Conservation (phyloP, 495 filamentous ascomycete genomes). For the Penicillium pancosmium region DNA sequence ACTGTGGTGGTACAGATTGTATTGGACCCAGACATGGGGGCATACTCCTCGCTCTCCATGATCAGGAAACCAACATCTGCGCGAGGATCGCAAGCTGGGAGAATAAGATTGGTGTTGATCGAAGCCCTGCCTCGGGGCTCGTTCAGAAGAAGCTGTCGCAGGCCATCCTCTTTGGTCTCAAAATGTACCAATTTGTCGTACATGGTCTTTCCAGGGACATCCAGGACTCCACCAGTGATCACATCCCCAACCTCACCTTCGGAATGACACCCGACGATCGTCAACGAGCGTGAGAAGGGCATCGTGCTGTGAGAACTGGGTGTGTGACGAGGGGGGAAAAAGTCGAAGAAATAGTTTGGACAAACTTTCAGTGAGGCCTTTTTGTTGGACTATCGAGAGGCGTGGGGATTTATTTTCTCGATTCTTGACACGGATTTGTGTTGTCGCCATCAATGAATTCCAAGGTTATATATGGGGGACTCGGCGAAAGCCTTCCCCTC, state of each 20-base stretch:
- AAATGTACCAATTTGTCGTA: slow-evolving; percentile 35
- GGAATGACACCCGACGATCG: slow-evolving; percentile 33
- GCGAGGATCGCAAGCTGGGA: slow-evolving; percentile 36
- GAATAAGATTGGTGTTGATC: slow-evolving; percentile 37
- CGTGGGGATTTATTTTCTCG: no score
- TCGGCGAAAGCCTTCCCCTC: no score
- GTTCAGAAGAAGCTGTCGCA: slow-evolving; percentile 40
- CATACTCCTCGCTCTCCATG: slow-evolving; percentile 44
- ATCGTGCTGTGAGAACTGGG: slow-evolving; percentile 7
- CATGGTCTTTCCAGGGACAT: slow-evolving; percentile 39
- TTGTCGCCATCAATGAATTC: no score
- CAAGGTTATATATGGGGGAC: no score
- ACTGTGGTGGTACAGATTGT: slow-evolving; percentile 40
- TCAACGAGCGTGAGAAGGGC: slow-evolving; percentile 32
- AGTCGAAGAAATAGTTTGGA: no score
- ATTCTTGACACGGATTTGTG: no score
- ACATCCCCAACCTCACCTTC: slow-evolving; percentile 41
- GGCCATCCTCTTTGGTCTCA: slow-evolving; percentile 27
- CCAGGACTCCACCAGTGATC: slow-evolving; percentile 37
- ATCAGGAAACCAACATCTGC: slow-evolving; percentile 43
- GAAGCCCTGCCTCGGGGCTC: slow-evolving; percentile 40
- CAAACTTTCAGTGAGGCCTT: no score
- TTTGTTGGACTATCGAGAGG: background rate
- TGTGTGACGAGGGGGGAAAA: no score
- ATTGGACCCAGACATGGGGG: slow-evolving; percentile 42